Base-by-base conservation (phyloP, 371 early-diverging fungal species). In the Chytridiales sp. region DNA sequence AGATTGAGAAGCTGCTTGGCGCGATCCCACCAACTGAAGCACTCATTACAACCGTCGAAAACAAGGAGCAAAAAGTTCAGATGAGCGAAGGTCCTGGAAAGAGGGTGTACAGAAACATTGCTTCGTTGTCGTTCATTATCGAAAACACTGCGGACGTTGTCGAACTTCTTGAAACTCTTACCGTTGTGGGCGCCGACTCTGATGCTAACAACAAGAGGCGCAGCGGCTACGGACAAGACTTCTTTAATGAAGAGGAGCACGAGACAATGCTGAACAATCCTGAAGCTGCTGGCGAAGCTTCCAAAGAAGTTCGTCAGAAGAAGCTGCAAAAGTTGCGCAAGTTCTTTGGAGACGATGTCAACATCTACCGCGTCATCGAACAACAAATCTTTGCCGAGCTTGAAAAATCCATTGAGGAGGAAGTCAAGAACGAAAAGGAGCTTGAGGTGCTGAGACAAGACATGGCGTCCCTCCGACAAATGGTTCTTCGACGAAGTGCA, bases 271-370 rank as follows among this genome's bases (percentile, higher is more conserved):
- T n/a, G n/a, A n/a, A n/a, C n/a, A n/a, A n/a, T n/a, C n/a, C n/a
- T n/a, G n/a, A n/a, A n/a, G n/a, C n/a, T n/a, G n/a, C n/a, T n/a
- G n/a, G n/a, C n/a, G n/a, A n/a, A n/a, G 13, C 24, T 15, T 54
- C 21, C 40, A 72, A 68, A 42, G 62, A 71, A n/a, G 22, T 47
- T 22, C 41, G 66, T 24, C 52, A 68, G 53, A 51, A 50, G 47
- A 42, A 51, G 27, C 40, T 72, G 42, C 65, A 62, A 27, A 72
- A 72, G 52, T 50, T 72, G 21, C 65, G 66, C 9, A 68, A 68
- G 57, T 72, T 72, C 63, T 72, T 72, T 43, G 72, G 72, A 6
- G 60, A 59, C 55, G 46, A 66, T 17, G 59, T 58, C 54, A 29
- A 39, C 39, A 51, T 67, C 44, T 58, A 44, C 13, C n/a, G 31